Percentiles rank a stretch among this genome's conserved stretches.
Evolutionary conservation across 169 alveolate genomes (phyloP).

Genomic region (Cystoisospora suis): DNA sequence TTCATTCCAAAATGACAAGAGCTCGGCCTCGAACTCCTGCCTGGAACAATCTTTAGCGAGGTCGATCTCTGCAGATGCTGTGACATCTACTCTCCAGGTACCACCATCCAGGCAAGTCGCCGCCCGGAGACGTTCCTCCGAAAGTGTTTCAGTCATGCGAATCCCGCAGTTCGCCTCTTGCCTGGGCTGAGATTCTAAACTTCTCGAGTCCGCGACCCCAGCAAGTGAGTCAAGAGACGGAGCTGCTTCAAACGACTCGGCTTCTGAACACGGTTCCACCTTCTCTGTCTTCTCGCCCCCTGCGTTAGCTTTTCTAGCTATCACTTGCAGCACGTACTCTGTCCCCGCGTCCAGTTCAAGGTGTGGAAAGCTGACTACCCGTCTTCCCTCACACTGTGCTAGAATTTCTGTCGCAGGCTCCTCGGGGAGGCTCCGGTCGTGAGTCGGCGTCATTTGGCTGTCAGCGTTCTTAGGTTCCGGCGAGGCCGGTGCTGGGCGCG

Average conservation of each 20-base stretch:
- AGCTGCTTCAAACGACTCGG: neutral
- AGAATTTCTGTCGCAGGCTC: neutral
- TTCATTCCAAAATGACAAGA: neutral
- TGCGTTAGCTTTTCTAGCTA: neutral
- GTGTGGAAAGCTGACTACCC: neutral
- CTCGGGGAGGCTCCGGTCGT: neutral
- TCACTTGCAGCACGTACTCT: neutral
- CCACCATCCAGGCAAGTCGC: neutral
- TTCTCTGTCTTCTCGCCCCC: neutral
- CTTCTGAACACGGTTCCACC: neutral
- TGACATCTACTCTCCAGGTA: conserved; percentile 7
- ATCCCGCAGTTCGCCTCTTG: neutral
- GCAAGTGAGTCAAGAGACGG: neutral
- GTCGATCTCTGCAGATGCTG: neutral
- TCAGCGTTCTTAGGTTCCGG: too few relatives aligned
- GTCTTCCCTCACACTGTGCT: neutral
- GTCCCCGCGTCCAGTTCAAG: neutral
- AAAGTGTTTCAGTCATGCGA: neutral
- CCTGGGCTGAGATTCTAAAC: neutral
- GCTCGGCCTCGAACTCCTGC: neutral
- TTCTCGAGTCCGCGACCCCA: too few relatives aligned
- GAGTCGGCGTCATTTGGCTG: neutral
- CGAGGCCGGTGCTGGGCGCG: too few relatives aligned
- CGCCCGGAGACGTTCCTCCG: conserved; percentile 1
- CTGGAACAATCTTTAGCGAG: neutral